Evolutionary conservation across 768 basidiomycete species (phyloP), one percentile per base, ranked within the genome.

Genomic region (Russula dissimulans): DNA sequence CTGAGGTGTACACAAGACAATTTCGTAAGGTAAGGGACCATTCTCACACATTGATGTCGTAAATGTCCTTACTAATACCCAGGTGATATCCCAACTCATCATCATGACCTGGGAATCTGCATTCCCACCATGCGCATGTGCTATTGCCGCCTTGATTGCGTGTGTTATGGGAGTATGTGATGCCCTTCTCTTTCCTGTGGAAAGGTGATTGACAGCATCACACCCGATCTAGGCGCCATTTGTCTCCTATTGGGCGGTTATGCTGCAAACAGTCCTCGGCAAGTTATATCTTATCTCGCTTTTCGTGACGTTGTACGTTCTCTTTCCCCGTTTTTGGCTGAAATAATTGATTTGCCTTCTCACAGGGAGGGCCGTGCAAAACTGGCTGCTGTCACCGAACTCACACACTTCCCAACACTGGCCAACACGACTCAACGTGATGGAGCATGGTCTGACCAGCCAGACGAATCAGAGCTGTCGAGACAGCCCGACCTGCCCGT

Each of bases 211-310:
- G 29, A 29, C 52, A 1, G 6, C 17, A 11, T 49, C 34, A 5
- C 17, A 9, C 29, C 34, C 26, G n/a, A 18, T 49, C 9, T 65
- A 59, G 69, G 51, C 32, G 15, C 56, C 56, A 43, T 66, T 34
- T 9, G 61, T 61, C 17, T 65, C 47, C 3, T 66, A 65, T 41
- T 71, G 70, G 70, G 65, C 68, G 29, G 59, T 69, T 18, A 64
- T 66, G 54, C 65, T 70, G 42, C 69, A 70, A 45, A 52, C 62
- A 5, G 59, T 71, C 14, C 60, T 71, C 2, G 70, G 70, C 4
- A 71, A 71, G 54, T 59, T 71, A 39, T 71, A 71, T 56, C 67
- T 69, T 0, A 69, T 71, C 22, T 71, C 70, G 1, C 60, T 71
- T 0, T 69, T 71, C 14, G 67, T 66, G 18, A 69, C 68, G 7